A percentile compares a stretch with the other conserved stretches of the same genome.
These are phyloP conservation scores for Xerocomus minutiporus DNA, from an alignment of 1,284 basidiomycete species.

Conservation along the genomic window DNA sequence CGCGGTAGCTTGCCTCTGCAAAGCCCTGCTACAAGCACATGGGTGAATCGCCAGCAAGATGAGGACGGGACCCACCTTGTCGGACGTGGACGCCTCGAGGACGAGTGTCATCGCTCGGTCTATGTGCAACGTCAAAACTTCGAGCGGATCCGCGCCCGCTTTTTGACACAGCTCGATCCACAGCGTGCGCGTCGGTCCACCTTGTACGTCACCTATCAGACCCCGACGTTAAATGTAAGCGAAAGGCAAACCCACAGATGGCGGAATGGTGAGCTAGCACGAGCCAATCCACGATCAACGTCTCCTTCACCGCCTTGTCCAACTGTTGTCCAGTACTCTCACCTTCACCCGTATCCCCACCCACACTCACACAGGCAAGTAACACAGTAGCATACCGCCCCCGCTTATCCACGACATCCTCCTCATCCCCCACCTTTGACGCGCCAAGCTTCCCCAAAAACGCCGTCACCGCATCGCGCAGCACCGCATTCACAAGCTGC, in stretches of 20 bases:
- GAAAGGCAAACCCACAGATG: conserved; percentile 44
- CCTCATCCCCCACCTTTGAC: neutral
- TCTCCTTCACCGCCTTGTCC: conserved; percentile 38
- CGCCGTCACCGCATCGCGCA: conserved; percentile 53
- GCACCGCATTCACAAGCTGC: conserved; percentile 45
- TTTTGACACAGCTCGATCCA: conserved; percentile 85
- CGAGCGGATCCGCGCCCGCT: conserved; percentile 63
- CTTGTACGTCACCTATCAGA: conserved; percentile 29
- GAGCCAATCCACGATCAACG: conserved; percentile 51
- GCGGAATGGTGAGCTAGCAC: conserved; percentile 73
- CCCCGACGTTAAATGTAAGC: too few species aligned
- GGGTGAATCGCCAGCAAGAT: neutral
- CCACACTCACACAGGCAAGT: conserved; percentile 42
- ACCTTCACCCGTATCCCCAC: neutral
- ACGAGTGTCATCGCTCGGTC: conserved; percentile 50
- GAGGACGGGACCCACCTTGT: conserved; percentile 40
- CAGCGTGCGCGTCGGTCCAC: conserved; percentile 52
- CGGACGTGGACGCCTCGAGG: conserved; percentile 41
- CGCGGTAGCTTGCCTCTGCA: conserved; percentile 65
- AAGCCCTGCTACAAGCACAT: conserved; percentile 42
- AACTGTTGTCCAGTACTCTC: conserved; percentile 8
- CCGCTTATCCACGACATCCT: conserved; percentile 44
- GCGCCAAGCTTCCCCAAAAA: conserved; percentile 36
- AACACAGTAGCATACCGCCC: conserved; percentile 48
- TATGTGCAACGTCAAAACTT: conserved; percentile 49